Evolutionary conservation across 805 yeast species (phyloP).

Genomic region (Yarrowia keelungensis): DNA sequence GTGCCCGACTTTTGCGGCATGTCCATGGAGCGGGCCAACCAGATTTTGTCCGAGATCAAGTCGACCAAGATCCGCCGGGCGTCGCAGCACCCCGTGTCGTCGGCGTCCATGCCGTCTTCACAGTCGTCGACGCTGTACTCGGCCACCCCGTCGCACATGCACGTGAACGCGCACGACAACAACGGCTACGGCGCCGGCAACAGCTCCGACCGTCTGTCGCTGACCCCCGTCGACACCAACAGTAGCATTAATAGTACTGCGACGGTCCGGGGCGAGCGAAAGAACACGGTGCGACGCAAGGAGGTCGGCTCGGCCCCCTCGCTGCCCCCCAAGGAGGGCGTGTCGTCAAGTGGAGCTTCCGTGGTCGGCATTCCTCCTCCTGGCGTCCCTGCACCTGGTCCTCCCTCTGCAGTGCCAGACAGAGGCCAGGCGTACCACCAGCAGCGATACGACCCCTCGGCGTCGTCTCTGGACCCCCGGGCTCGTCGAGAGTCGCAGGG

Average conservation of each 20-base stretch:
- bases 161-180: neutral
- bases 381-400: constrained; percentile 14
- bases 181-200: neutral
- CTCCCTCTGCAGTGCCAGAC: constrained; percentile 25
- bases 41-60: constrained; percentile 82
- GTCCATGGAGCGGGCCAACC: constrained; percentile 96
- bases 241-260: constrained; percentile 33
- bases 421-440: constrained; percentile 36
- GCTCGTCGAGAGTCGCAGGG: constrained; percentile 32
- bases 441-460: constrained; percentile 19
- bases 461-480: constrained; percentile 13
- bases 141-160: constrained; percentile 41
- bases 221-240: constrained; percentile 34
- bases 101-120: neutral
- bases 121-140: constrained; percentile 37
- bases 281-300: constrained; percentile 46
- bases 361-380: constrained; percentile 18
- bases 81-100: constrained; percentile 33
- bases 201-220: constrained; percentile 13
- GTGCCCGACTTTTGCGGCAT: constrained; percentile 99
- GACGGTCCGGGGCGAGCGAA: constrained; percentile 40
- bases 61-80: constrained; percentile 61
- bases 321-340: constrained; percentile 35
- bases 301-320: constrained; percentile 45
- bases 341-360: constrained; percentile 1